phyloP scores from a whole-genome alignment of 2,329 filamentous ascomycete species.

The Raffaelea albimanens region DNA sequence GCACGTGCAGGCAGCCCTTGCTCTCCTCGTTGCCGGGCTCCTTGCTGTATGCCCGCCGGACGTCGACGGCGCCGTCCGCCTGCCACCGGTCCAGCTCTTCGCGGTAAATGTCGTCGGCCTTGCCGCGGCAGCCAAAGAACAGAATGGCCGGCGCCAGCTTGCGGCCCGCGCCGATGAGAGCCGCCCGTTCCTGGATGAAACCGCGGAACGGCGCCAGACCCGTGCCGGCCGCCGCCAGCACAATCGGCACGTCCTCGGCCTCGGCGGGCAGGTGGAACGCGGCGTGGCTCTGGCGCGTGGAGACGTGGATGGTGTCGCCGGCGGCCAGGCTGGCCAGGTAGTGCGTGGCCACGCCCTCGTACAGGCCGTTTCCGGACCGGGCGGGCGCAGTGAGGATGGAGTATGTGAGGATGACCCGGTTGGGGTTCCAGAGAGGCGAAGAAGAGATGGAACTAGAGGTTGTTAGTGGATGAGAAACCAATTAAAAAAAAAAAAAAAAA shows the following conservation, averaged over 20 bases:
- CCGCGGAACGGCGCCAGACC: slow-evolving; percentile 55
- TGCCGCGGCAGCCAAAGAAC: slow-evolving; percentile 53
- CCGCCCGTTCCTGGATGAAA: slow-evolving; percentile 53
- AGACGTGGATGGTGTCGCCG: slow-evolving; percentile 37
- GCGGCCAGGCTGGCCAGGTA: slow-evolving; percentile 43
- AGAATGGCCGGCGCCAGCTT: slow-evolving; percentile 51
- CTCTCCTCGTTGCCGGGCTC: slow-evolving; percentile 30
- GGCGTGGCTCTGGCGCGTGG: slow-evolving; percentile 32
- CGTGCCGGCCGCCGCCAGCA: slow-evolving; percentile 42
- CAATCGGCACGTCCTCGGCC: slow-evolving; percentile 35
- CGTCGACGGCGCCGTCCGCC: slow-evolving; percentile 46
- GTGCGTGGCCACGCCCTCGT: slow-evolving; percentile 51
- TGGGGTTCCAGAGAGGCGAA: slow-evolving; percentile 52
- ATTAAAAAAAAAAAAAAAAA: not conserved
- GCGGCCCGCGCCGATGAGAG: slow-evolving; percentile 37
- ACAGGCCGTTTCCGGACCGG: slow-evolving; percentile 35
- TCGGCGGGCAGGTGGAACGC: slow-evolving; percentile 40
- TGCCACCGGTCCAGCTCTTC: slow-evolving; percentile 53
- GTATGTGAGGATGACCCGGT: slow-evolving; percentile 57
- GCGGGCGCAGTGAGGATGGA: slow-evolving; percentile 51
- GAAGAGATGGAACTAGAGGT: slow-evolving; percentile 58
- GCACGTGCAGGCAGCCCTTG: slow-evolving; percentile 23
- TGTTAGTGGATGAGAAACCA: slow-evolving; percentile 10
- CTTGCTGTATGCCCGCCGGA: slow-evolving; percentile 51
- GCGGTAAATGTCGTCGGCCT: slow-evolving; percentile 50